phyloP scores from a whole-genome alignment of 2,329 filamentous ascomycete species.

The Beauveria sp. region DNA sequence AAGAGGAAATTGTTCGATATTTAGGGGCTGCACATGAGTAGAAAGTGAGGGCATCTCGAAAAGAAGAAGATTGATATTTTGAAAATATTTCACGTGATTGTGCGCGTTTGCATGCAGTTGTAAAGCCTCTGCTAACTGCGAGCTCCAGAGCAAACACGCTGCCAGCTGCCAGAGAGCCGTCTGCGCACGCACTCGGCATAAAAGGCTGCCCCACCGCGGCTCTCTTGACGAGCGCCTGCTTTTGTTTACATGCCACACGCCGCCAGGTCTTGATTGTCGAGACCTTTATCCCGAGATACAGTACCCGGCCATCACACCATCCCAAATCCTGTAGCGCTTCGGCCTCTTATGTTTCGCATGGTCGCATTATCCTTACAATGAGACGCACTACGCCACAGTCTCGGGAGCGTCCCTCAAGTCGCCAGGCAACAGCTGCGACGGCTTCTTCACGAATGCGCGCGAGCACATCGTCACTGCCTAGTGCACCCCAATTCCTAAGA shows the following conservation, averaged over 20 bases:
- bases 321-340: constrained; percentile 9
- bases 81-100: constrained; percentile 1
- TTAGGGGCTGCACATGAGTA: neutral
- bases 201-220: neutral
- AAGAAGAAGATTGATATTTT: neutral
- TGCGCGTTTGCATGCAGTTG: neutral
- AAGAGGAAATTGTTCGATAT: neutral
- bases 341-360: constrained; percentile 1
- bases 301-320: constrained; percentile 12
- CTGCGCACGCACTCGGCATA: neutral
- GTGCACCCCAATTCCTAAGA: constrained; percentile 25
- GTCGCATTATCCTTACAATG: constrained; percentile 20
- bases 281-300: neutral
- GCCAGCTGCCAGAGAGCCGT: neutral
- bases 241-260: constrained; percentile 1
- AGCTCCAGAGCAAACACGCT: neutral
- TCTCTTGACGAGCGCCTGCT: neutral
- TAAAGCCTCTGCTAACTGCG: neutral
- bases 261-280: neutral
- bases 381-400: constrained; percentile 26
- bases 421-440: constrained; percentile 23
- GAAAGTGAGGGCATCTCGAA: neutral
- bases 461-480: constrained; percentile 28
- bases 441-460: constrained; percentile 26
- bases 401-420: constrained; percentile 22